Evolutionary conservation across 495 filamentous ascomycete species (phyloP), one percentile per base, ranked within the genome.

Genomic region (Venustampulla echinocandica): DNA sequence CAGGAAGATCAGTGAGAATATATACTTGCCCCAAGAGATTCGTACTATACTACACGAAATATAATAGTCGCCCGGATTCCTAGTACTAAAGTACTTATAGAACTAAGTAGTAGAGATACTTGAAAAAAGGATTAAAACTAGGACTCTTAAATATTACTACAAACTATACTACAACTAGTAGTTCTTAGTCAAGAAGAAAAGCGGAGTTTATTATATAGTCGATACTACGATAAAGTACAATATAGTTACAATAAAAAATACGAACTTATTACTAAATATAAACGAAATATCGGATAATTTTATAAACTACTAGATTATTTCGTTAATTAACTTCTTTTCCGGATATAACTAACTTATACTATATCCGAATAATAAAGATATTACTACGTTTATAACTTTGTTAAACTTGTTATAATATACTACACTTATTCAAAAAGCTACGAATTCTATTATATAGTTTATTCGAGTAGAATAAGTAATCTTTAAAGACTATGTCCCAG

Each of bases 291-390:
- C 38, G 5, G 38, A 42, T 7, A 19, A 42, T 7, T 42, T 42
- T 23, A 19, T 22, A 25, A 19, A 19, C 7, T 42, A 15, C 15
- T 19, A 38, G 17, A 19, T 38, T n/a, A 19, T 15, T 9, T 38
- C 35, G 35, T 19, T 38, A n/a, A 19, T 38, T 9, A 15, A 38
- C 17, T 38, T 38, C 35, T 38, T 38, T 19, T 38, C 15, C 7
- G 35, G 35, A 47, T 56, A 65, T 66, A 44, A 65, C n/a, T 30
- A 30, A 24, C 10, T 23, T 42, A 42, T 24, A 7, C 23, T 42
- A 42, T 10, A 5, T 24, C 10, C 18, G 23, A 20, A 15, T 14
- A 20, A 7, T 19, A 7, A 15, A 24, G 21, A 42, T 42, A 21
- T 42, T 21, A 42, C 19, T 5, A 15, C 15, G 10, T 42, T 42